Evolutionary conservation across 352 stramenopile species (phyloP).

Genomic region (Phytophthora meadii): DNA sequence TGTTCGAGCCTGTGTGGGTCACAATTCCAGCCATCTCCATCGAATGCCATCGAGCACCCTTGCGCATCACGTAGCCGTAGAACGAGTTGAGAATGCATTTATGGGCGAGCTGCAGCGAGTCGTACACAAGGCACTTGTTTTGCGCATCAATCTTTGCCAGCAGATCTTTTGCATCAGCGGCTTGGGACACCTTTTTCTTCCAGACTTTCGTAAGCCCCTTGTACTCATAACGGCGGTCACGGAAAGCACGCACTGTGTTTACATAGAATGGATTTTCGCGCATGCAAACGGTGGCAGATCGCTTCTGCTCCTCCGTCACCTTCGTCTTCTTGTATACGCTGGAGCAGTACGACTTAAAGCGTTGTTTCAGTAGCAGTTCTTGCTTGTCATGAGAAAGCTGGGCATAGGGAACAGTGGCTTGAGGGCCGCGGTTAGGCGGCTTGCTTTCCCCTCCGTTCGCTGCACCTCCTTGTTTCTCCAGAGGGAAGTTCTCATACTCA

Average conservation of each 20-base stretch:
- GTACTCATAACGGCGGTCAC: slow-evolving; percentile 99
- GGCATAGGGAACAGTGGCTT: slow-evolving; percentile 59
- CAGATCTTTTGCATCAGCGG: slow-evolving; percentile 84
- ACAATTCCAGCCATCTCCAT: slow-evolving; percentile 99
- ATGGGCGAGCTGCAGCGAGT: slow-evolving; percentile 99
- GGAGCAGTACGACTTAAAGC: slow-evolving; percentile 95
- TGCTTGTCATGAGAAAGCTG: slow-evolving; percentile 68
- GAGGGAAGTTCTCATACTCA: slow-evolving; percentile 88
- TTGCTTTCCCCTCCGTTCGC: slow-evolving; percentile 19
- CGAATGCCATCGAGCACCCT: slow-evolving; percentile 98
- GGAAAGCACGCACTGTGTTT: slow-evolving; percentile 98
- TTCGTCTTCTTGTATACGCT: slow-evolving; percentile 98
- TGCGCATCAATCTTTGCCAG: slow-evolving; percentile 88
- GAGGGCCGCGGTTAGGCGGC: slow-evolving; percentile 6
- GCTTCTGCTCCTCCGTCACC: slow-evolving; percentile 95
- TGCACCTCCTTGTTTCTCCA: slow-evolving; percentile 22
- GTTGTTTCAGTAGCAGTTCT: slow-evolving; percentile 74
- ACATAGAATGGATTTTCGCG: slow-evolving; percentile 99
- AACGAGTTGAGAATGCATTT: slow-evolving; percentile 99
- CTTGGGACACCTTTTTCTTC: slow-evolving; percentile 82
- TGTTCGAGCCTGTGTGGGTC: slow-evolving; percentile 97
- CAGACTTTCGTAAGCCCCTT: slow-evolving; percentile 98
- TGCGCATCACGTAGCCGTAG: slow-evolving; percentile 99
- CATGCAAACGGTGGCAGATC: slow-evolving; percentile 98
- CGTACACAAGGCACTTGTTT: slow-evolving; percentile 94